phyloP scores from a whole-genome alignment of 2,329 filamentous ascomycete species.

The Teratosphaeria pseudoeucalypti region DNA sequence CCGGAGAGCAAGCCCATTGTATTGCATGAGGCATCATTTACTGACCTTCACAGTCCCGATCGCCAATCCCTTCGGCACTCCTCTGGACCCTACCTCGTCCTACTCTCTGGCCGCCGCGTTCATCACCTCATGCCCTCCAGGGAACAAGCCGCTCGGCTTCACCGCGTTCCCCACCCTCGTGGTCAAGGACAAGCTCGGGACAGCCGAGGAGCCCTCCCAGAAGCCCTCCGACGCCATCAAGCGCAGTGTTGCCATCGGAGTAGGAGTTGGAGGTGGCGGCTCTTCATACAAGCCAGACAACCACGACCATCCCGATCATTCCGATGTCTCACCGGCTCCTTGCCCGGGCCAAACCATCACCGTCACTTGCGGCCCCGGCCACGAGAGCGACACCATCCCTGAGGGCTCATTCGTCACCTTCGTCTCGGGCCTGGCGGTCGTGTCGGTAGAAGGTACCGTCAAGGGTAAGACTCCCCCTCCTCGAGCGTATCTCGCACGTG shows the following conservation, averaged over 20 bases:
- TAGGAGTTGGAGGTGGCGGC: background rate
- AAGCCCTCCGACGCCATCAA: background rate
- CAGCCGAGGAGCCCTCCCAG: constrained; percentile 2
- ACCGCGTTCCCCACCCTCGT: constrained; percentile 30
- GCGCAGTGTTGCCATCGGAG: background rate
- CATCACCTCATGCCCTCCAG: constrained; percentile 46
- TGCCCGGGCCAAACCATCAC: constrained; percentile 3
- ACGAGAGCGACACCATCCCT: background rate
- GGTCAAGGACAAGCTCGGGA: constrained; percentile 3
- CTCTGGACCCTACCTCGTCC: constrained; percentile 48
- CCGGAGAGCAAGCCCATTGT: constrained; percentile 19
- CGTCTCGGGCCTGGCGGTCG: constrained; percentile 9
- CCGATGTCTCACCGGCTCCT: background rate
- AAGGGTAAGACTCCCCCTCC: constrained; percentile 4
- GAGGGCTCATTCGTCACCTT: constrained; percentile 9
- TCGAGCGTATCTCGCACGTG: background rate
- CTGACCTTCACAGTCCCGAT: background rate
- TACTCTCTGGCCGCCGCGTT: constrained; percentile 56
- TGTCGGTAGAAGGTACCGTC: constrained; percentile 7
- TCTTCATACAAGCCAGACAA: background rate
- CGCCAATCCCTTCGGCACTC: constrained; percentile 44
- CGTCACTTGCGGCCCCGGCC: constrained; percentile 3
- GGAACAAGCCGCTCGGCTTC: constrained; percentile 48
- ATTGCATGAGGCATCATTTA: constrained; percentile 15
- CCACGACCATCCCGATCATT: too few relatives aligned